Evolutionary conservation across 176 grass and related monocot species (phyloP).

Genomic region (Avena atlantica): DNA sequence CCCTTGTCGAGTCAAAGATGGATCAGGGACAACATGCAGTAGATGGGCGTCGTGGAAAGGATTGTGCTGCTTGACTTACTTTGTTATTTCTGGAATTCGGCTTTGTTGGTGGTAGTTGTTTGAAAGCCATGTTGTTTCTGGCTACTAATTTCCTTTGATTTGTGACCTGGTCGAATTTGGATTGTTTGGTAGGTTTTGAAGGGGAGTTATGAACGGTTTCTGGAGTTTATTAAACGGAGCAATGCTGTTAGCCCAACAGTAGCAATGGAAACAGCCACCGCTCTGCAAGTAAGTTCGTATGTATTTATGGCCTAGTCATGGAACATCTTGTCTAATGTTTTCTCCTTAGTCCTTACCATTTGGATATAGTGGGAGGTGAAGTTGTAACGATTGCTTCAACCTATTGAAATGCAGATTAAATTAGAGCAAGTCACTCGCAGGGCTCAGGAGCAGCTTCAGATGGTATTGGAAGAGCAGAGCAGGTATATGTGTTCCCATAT

Average conservation of each 20-base stretch:
- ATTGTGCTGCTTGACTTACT: conserved; percentile 4
- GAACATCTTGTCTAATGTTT: conserved; percentile 16
- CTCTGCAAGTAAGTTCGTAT: conserved; percentile 70
- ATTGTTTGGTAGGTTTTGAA: conserved; percentile 71
- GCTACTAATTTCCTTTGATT: neutral
- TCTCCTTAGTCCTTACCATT: conserved; percentile 14
- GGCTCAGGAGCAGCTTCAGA: conserved; percentile 97
- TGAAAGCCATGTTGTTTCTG: conserved; percentile 11
- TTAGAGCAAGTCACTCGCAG: conserved; percentile 88
- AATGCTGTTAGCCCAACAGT: conserved; percentile 96
- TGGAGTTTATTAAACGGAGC: conserved; percentile 89
- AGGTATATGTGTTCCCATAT: conserved; percentile 58
- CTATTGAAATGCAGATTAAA: conserved; percentile 75
- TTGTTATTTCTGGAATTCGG: neutral
- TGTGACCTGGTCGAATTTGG: neutral
- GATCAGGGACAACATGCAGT: neutral
- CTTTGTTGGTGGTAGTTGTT: conserved; percentile 8
- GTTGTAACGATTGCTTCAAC: conserved; percentile 34
- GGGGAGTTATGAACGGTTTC: conserved; percentile 87
- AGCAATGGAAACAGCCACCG: conserved; percentile 89
- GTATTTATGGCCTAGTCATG: conserved; percentile 14
- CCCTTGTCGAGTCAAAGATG: no score
- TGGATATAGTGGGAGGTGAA: conserved; percentile 24
- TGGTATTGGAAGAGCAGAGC: conserved; percentile 92
- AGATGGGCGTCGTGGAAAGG: neutral